Conservation (phyloP, 2,329 filamentous ascomycete genomes). For the Podosphaera leucotricha region DNA sequence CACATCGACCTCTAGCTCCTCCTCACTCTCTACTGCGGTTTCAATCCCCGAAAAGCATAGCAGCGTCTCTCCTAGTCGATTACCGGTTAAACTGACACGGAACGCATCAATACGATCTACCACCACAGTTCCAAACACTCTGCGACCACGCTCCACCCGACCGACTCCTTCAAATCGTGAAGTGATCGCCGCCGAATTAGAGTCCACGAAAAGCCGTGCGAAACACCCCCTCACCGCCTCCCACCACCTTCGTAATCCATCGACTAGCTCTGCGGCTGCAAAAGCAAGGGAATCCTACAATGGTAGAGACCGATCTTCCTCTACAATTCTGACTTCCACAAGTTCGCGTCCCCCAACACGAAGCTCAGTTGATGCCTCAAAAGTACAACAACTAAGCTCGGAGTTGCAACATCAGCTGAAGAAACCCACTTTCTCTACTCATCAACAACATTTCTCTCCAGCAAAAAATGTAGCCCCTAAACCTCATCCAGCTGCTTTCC, state of each 20-base stretch:
- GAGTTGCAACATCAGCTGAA: conserved; percentile 5
- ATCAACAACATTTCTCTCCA: conserved; percentile 45
- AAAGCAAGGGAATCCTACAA: conserved; percentile 5
- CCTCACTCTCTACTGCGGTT: background rate
- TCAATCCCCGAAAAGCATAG: conserved; percentile 2
- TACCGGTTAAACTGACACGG: conserved; percentile 13
- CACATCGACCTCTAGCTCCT: background rate
- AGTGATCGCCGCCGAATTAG: conserved; percentile 4
- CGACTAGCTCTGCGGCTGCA: conserved; percentile 6
- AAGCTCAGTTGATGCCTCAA: background rate
- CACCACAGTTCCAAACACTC: conserved; percentile 7
- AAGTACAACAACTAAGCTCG: background rate
- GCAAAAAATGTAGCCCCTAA: conserved; percentile 37
- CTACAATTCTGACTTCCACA: conserved; percentile 5
- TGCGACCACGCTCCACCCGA: conserved; percentile 9
- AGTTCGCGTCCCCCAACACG: conserved; percentile 6
- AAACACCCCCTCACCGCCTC: conserved; percentile 9
- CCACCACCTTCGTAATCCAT: conserved; percentile 12
- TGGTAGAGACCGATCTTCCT: conserved; percentile 11
- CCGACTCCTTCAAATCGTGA: conserved; percentile 5
- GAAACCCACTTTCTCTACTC: conserved; percentile 27
- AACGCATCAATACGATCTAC: conserved; percentile 8
- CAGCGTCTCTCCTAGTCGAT: conserved; percentile 13
- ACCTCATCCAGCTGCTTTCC: conserved; percentile 31
- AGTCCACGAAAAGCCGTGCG: conserved; percentile 11